Conservation (phyloP, 1,284 basidiomycete species). For the Ceratobasidium sp. region DNA sequence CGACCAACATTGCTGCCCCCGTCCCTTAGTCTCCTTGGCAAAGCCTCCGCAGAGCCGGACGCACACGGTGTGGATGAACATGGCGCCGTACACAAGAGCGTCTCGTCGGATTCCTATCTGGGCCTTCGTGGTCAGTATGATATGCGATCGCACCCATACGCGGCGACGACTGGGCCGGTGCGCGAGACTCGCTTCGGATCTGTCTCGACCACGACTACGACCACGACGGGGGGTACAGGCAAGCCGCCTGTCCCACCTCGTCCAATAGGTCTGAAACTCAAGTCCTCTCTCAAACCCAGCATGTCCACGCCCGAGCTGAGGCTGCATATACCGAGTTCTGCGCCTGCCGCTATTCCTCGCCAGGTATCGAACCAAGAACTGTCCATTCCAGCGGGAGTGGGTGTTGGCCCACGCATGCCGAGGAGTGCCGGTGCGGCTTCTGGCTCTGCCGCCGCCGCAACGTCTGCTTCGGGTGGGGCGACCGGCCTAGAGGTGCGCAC, state of each 20-base stretch:
- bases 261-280: constrained; percentile 22
- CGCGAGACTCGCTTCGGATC: constrained; percentile 31
- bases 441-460: neutral
- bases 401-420: neutral
- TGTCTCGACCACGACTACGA: constrained; percentile 14
- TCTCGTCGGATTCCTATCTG: neutral
- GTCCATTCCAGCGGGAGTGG: neutral
- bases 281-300: constrained; percentile 30
- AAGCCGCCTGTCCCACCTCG: constrained; percentile 31
- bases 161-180: neutral
- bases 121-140: constrained; percentile 29
- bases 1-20: constrained; percentile 28
- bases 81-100: constrained; percentile 2
- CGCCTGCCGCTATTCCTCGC: neutral
- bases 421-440: neutral
- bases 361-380: neutral
- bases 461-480: neutral
- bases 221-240: constrained; percentile 26
- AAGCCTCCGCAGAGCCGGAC: neutral
- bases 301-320: constrained; percentile 26
- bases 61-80: neutral
- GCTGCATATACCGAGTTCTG: constrained; percentile 4
- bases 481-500: constrained; percentile 17
- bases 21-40: constrained; percentile 27
- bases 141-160: constrained; percentile 26